These are phyloP conservation scores for Neonectria ditissima DNA, from an alignment of 2,329 filamentous ascomycete species.

Conservation along the genomic window DNA sequence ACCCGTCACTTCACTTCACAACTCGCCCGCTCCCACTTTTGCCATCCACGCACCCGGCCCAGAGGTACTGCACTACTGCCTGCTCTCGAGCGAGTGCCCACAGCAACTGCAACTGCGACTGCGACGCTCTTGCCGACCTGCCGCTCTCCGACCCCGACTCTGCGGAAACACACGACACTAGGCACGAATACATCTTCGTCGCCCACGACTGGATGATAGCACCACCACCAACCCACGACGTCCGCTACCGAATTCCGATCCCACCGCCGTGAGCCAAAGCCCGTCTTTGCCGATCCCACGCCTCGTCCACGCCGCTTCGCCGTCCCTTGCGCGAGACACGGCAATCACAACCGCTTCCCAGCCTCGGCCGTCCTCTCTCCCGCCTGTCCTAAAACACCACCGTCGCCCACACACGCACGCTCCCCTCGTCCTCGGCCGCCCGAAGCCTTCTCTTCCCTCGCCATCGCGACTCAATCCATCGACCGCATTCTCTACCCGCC, in stretches of 20 bases:
- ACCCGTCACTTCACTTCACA: not conserved
- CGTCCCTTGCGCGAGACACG: slow-evolving; percentile 25
- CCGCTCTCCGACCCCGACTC: slow-evolving; percentile 18
- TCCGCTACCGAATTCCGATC: slow-evolving; percentile 26
- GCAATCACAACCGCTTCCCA: slow-evolving; percentile 8
- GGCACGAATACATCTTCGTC: slow-evolving; percentile 15
- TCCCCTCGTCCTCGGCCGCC: not conserved
- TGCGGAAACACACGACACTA: slow-evolving; percentile 1
- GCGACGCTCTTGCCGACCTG: not conserved
- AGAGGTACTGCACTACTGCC: slow-evolving; percentile 6
- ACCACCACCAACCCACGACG: slow-evolving; percentile 11
- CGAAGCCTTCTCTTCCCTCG: not conserved
- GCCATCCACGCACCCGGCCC: not conserved
- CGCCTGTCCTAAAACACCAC: slow-evolving; percentile 22
- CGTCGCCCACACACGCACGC: slow-evolving; percentile 5
- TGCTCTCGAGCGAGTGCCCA: not conserved
- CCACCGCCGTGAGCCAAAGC: slow-evolving; percentile 9
- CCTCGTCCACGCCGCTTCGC: not conserved
- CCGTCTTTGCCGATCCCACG: slow-evolving; percentile 14
- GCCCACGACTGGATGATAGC: slow-evolving; percentile 14
- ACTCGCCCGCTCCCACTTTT: not conserved
- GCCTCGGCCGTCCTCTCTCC: not conserved
- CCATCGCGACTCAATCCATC: slow-evolving; percentile 5
- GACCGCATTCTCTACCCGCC: slow-evolving; percentile 11
- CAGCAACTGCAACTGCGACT: slow-evolving; percentile 8